Conservation (phyloP, 768 basidiomycete species). For the Tylopilus sp. region DNA sequence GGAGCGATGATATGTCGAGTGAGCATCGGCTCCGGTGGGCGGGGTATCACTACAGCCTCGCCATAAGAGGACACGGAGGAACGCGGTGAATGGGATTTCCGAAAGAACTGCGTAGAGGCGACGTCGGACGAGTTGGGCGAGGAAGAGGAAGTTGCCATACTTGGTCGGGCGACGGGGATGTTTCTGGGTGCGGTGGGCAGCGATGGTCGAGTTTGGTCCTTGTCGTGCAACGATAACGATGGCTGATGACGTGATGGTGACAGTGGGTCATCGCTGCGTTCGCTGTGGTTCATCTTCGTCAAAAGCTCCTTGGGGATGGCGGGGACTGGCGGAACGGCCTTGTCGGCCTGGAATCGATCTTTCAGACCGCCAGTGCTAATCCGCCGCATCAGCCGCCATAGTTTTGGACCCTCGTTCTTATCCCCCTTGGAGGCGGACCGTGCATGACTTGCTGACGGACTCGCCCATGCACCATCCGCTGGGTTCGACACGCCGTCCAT, state of each 20-base stretch:
- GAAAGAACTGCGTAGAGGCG: slow-evolving; percentile 51
- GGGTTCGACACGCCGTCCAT: slow-evolving; percentile 18
- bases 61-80: slow-evolving; percentile 60
- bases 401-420: slow-evolving; percentile 37
- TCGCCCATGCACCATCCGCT: slow-evolving; percentile 8
- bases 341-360: slow-evolving; percentile 39
- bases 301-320: slow-evolving; percentile 48
- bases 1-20: slow-evolving; percentile 55
- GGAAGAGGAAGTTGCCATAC: slow-evolving; percentile 54
- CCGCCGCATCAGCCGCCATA: slow-evolving; percentile 71
- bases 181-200: slow-evolving; percentile 7
- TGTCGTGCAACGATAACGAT: slow-evolving; percentile 4
- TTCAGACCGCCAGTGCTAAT: slow-evolving; percentile 63
- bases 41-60: slow-evolving; percentile 35
- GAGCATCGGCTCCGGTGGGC: slow-evolving; percentile 33
- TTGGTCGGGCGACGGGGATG: slow-evolving; percentile 33
- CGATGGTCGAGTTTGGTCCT: background rate
- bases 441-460: slow-evolving; percentile 9
- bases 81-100: slow-evolving; percentile 42
- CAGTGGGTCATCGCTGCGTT: slow-evolving; percentile 1
- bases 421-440: slow-evolving; percentile 13
- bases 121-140: slow-evolving; percentile 61
- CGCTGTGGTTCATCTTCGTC: slow-evolving; percentile 5
- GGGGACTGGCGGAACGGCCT: slow-evolving; percentile 54
- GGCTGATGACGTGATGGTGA: slow-evolving; percentile 7